Conservation (phyloP, 371 early-diverging fungal genomes). For the Coemansia sp. region DNA sequence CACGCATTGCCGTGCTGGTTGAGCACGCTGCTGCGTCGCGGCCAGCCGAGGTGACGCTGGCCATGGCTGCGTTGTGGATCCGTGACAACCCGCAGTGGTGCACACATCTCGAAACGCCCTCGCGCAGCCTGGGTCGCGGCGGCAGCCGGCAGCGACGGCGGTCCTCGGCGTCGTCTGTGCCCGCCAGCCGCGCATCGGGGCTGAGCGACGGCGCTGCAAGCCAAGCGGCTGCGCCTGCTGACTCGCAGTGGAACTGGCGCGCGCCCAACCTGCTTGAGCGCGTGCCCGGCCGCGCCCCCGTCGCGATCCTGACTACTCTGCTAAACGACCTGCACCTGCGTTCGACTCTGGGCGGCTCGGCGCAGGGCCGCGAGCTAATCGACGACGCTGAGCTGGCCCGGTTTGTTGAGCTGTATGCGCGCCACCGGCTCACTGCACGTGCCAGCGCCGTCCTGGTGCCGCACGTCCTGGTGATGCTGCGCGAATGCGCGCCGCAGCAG, state of each 20-base stretch:
- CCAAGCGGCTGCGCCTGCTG: background rate
- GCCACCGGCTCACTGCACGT: constrained; percentile 28
- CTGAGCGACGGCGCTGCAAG: background rate
- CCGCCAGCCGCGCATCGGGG: constrained; percentile 5
- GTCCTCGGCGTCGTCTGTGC: constrained; percentile 34
- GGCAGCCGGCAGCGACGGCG: constrained; percentile 9
- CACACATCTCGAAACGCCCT: constrained; percentile 12
- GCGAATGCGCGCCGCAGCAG: constrained; percentile 29
- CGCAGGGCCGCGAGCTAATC: background rate
- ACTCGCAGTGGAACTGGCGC: constrained; percentile 29
- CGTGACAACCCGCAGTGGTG: constrained; percentile 41
- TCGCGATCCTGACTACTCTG: constrained; percentile 18
- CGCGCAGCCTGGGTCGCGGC: background rate
- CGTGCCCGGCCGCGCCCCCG: constrained; percentile 30
- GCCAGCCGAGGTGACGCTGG: constrained; percentile 34
- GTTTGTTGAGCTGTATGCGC: constrained; percentile 33
- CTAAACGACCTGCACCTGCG: constrained; percentile 31
- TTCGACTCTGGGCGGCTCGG: constrained; percentile 2
- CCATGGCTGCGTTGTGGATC: constrained; percentile 35
- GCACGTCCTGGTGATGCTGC: constrained; percentile 28
- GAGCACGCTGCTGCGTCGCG: constrained; percentile 24
- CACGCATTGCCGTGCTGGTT: constrained; percentile 22
- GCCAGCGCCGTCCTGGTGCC: constrained; percentile 21
- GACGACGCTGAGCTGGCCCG: constrained; percentile 29
- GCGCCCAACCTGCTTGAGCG: constrained; percentile 35